These are phyloP conservation scores for Pichia scutulata DNA, from an alignment of 805 yeast genomes.

Conservation along the genomic window DNA sequence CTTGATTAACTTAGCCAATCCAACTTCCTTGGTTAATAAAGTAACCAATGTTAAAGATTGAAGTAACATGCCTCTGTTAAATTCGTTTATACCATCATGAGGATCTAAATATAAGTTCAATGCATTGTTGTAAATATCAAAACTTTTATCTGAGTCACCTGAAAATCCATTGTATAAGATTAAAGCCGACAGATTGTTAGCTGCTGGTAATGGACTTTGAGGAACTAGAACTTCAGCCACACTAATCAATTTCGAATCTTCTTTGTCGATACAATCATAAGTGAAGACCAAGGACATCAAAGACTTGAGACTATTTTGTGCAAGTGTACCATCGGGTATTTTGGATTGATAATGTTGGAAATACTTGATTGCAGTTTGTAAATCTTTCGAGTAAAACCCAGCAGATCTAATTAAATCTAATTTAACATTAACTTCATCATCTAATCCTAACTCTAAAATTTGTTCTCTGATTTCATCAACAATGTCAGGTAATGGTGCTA, in stretches of 20 bases:
- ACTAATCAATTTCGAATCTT: constrained; percentile 11
- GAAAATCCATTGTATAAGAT: constrained; percentile 24
- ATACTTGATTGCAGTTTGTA: constrained; percentile 16
- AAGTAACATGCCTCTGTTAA: constrained; percentile 19
- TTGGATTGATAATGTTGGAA: constrained; percentile 20
- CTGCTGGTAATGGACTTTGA: constrained; percentile 21
- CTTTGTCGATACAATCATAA: constrained; percentile 16
- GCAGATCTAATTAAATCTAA: constrained; percentile 15
- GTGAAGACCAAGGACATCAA: constrained; percentile 19
- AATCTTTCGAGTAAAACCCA: constrained; percentile 21
- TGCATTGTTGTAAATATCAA: constrained; percentile 27
- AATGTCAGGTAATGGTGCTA: constrained; percentile 9
- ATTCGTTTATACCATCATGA: constrained; percentile 9
- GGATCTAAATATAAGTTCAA: constrained; percentile 17
- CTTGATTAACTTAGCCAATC: constrained; percentile 27
- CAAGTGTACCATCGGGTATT: constrained; percentile 20
- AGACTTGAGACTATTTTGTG: constrained; percentile 16
- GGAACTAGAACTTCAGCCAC: constrained; percentile 24
- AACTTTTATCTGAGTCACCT: constrained; percentile 23
- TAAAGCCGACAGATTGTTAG: constrained; percentile 19
- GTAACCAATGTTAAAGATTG: constrained; percentile 22
- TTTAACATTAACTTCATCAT: constrained; percentile 10
- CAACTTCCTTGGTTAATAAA: constrained; percentile 22
- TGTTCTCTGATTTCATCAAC: constrained; percentile 12
- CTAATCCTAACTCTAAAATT: constrained; percentile 14